Base-by-base conservation (phyloP, 2,329 filamentous ascomycete species). In the Sclerotinia minor region DNA sequence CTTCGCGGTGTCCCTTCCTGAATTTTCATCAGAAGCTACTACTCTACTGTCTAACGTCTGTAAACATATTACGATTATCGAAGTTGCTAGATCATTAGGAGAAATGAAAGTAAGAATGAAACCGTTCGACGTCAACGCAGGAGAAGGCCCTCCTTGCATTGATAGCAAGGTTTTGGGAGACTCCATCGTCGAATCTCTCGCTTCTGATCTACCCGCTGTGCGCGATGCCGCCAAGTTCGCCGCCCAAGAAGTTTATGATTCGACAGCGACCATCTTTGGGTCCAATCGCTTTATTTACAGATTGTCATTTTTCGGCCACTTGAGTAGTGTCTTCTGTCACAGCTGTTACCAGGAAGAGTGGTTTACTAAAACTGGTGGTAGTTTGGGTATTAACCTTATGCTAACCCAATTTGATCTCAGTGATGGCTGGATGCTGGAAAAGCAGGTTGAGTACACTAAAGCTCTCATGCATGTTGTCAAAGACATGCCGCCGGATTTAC, bases 391-490 rank as follows among this genome's bases (percentile, higher is more conserved):
- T 74, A 90, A 92, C 75, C 89, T 96, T 67, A 81, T 99, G 68
- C 89, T 94, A 44, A 94, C 92, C 2, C 90, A 94, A 73, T 82
- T 98, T 67, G 89, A 94, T 65, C 84, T 99, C 58, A 92, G 92
- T 53, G 91, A 96, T 74, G 78, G 82, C 1, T 99, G 95, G 92
- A 83, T 99, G 45, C 84, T 87, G 26, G 86, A 89, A 17, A 91
- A 92, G 73, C 93, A 97, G 76, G 86, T 90, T 65, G 93, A 98
- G 68, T 94, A 97, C 73, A 89, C 95, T 68, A 88, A 92, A 64
- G 92, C 94, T n/a, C 83, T 99, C 67, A 89, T 97, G 80, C 97
- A 96, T 79, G 94, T 99, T 71, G 92, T 99, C 81, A 99, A 99
- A 80, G 95, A 99, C 77, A 97, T 97, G 85, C 95, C 96, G 0